Conservation (phyloP, 2,329 filamentous ascomycete genomes). For the Periconia macrospinosa region DNA sequence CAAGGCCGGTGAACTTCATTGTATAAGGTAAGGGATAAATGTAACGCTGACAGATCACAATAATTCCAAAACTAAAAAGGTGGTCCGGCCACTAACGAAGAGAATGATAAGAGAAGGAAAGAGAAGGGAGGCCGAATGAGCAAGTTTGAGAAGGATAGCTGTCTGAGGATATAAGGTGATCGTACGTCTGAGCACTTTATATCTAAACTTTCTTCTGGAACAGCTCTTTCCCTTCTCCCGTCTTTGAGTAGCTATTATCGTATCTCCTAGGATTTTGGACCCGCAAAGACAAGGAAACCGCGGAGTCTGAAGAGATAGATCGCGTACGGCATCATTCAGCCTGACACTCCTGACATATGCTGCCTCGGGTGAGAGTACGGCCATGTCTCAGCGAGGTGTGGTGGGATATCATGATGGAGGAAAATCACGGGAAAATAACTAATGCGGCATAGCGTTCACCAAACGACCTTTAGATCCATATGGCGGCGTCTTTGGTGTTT, state of each 20-base stretch:
- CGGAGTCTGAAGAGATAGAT: constrained; percentile 3
- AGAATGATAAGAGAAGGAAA: constrained; percentile 26
- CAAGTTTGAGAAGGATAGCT: constrained; percentile 39
- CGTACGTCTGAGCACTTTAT: constrained; percentile 29
- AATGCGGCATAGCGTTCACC: background rate
- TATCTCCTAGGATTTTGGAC: constrained; percentile 8
- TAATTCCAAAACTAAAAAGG: constrained; percentile 18
- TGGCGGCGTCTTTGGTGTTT: constrained; percentile 1
- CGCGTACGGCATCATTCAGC: background rate
- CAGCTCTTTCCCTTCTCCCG: constrained; percentile 6
- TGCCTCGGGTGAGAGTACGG: background rate
- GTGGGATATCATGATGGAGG: background rate
- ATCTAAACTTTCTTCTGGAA: constrained; percentile 13
- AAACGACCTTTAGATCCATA: background rate
- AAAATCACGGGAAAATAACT: background rate
- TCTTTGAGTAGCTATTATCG: constrained; percentile 3
- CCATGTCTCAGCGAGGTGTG: background rate
- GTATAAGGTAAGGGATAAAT: constrained; percentile 19
- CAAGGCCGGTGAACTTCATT: constrained; percentile 34
- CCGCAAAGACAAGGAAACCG: constrained; percentile 12
- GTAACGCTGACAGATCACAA: constrained; percentile 7
- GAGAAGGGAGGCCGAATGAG: constrained; percentile 31
- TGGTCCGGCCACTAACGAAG: constrained; percentile 34
- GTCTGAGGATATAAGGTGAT: constrained; percentile 22
- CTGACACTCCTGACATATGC: background rate